Evolutionary conservation across 768 basidiomycete species (phyloP).

Genomic region (Suillus lakei): DNA sequence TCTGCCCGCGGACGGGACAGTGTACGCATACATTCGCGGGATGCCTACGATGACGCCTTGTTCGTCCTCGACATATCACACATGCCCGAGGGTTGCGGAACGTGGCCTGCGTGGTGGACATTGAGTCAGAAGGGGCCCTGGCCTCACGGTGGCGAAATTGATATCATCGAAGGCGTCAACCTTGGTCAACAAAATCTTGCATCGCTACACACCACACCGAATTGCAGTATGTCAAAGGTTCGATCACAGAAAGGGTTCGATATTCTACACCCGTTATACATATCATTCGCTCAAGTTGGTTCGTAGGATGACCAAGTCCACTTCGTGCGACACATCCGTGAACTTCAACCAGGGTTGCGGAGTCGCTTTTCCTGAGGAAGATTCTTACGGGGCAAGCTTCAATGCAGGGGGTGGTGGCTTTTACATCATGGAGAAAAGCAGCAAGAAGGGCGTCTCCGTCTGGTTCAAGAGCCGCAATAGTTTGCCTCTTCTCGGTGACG

Average conservation of each 20-base stretch:
- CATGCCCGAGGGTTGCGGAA: slow-evolving; percentile 63
- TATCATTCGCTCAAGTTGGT: background rate
- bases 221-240: slow-evolving; percentile 48
- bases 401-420: slow-evolving; percentile 62
- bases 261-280: background rate
- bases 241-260: slow-evolving; percentile 54
- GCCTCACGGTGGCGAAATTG: slow-evolving; percentile 66
- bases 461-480: slow-evolving; percentile 64
- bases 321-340: slow-evolving; percentile 51
- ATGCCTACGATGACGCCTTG: slow-evolving; percentile 50
- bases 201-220: slow-evolving; percentile 57
- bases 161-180: slow-evolving; percentile 69
- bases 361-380: slow-evolving; percentile 41
- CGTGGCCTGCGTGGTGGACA: slow-evolving; percentile 73
- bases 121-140: slow-evolving; percentile 54
- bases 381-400: slow-evolving; percentile 53
- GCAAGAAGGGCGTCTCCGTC: slow-evolving; percentile 49
- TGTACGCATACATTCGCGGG: slow-evolving; percentile 53
- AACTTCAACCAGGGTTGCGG: slow-evolving; percentile 70
- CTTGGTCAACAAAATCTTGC: slow-evolving; percentile 47
- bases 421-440: slow-evolving; percentile 55
- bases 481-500: slow-evolving; percentile 33
- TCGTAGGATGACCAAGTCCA: slow-evolving; percentile 43
- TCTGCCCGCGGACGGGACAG: slow-evolving; percentile 57
- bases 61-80: slow-evolving; percentile 57